Percentiles rank a stretch among this genome's conserved stretches.
Evolutionary conservation across 2,329 filamentous ascomycete genomes (phyloP).

Genomic region (Trichoderma harzianum): DNA sequence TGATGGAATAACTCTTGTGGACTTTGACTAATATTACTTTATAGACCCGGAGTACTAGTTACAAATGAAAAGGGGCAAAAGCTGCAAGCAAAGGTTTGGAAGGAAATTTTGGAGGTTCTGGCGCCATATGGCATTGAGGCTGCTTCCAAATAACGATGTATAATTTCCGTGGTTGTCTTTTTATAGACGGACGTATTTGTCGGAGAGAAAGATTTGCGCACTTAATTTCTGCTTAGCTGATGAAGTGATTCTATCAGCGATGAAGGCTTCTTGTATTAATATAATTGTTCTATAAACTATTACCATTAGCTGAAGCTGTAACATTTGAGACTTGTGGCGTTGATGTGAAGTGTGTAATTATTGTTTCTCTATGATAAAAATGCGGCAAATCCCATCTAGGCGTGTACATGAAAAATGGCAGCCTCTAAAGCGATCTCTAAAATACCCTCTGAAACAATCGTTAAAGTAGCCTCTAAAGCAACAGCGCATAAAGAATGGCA

Average conservation of each 20-base stretch:
- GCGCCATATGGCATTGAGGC: not conserved
- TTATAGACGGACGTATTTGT: not conserved
- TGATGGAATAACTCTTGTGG: not conserved
- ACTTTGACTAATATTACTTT: not conserved
- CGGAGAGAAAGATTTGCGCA: not conserved
- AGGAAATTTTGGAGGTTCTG: not conserved
- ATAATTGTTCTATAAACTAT: not conserved
- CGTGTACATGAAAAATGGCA: not conserved
- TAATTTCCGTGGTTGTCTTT: not conserved
- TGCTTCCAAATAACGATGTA: not conserved
- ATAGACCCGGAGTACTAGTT: not conserved
- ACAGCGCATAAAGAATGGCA: no score
- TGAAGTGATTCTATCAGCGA: not conserved
- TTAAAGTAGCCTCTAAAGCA: no score
- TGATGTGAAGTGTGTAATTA: not conserved
- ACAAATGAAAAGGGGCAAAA: not conserved
- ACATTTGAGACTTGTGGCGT: not conserved
- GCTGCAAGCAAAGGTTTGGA: conserved; percentile 3
- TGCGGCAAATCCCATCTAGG: not conserved
- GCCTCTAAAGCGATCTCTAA: no score
- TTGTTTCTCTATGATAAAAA: not conserved
- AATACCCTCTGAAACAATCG: no score
- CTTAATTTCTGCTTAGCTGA: not conserved
- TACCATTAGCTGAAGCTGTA: no score
- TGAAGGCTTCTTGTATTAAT: not conserved